Evolutionary conservation across 768 basidiomycete genomes (phyloP).

Genomic region (Auricularia sp.): DNA sequence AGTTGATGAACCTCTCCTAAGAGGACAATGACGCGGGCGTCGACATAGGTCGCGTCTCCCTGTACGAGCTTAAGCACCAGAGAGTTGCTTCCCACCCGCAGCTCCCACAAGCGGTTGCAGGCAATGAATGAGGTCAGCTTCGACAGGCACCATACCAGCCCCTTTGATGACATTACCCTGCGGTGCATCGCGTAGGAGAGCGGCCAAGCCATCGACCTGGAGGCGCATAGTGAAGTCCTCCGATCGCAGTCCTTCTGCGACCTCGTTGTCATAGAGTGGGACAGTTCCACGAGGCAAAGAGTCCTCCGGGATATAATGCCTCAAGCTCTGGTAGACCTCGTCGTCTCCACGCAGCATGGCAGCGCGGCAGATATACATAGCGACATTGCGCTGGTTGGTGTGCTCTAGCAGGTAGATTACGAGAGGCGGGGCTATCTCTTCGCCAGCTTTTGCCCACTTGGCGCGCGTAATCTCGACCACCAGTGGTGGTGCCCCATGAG

Average conservation of each 20-base stretch:
- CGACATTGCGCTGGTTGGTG: not conserved
- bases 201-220: not conserved
- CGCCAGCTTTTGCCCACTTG: not conserved
- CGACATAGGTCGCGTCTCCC: not conserved
- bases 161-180: not conserved
- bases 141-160: not conserved
- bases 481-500: not conserved
- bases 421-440: not conserved
- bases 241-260: not conserved
- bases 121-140: not conserved
- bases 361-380: not conserved
- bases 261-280: not conserved
- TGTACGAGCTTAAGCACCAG: not conserved
- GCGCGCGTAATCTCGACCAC: not conserved
- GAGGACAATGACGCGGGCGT: not conserved
- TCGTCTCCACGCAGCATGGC: not conserved
- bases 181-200: not conserved
- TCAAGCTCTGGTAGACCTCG: not conserved
- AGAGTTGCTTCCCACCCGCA: not conserved
- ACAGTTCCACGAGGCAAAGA: not conserved
- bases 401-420: not conserved
- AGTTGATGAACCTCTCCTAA: not conserved
- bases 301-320: not conserved
- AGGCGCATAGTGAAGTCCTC: not conserved
- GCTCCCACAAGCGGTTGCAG: not conserved